Evolutionary conservation across 495 filamentous ascomycete species (phyloP), one percentile per base, ranked within the genome.

Genomic region (Penicillium pulvis): DNA sequence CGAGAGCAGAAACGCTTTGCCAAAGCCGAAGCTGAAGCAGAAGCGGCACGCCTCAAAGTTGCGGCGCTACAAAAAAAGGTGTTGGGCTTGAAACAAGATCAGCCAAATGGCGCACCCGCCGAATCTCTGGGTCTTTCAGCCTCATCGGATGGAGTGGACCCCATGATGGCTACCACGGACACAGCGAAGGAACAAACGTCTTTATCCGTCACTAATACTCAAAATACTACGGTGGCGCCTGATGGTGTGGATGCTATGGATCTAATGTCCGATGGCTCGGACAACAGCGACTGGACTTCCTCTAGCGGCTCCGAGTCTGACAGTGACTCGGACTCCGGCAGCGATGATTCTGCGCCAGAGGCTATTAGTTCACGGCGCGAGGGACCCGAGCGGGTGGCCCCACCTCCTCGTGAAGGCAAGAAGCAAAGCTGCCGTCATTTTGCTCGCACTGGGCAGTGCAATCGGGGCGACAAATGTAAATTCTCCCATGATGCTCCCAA

Each of bases 1-100:
- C 76, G 73, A 28, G 80, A 81, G 53, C 74, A 83, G 60, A 78
- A 71, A 63, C 74, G 75, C 36, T 69, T 77, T 50, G 76, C 74
- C 20, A 75, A 78, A 64, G 79, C 80, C 16, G 77, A 82, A 57
- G 79, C 76, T 1, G 73, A 76, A 59, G 74, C 77, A 7, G 75
- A 78, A 41, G 72, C 71, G 23, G 74, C 74, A 52, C 75, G 75
- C 33, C 62, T 75, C 12, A 72, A 68, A 51, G 64, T 73, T 3
- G 74, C 75, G 36, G 70, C 70, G 9, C 56, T 74, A 35, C 71
- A 71, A 51, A 74, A 65, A 49, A 61, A 65, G 20, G 57, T 56
- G 10, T 42, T 60, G 31, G 58, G 64, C 5, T 43, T 62, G 26
- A 53, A 48, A 23, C 17, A 42, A 26, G 55, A 61, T 17, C 57